phyloP scores from a whole-genome alignment of 345 rosid genomes.

The Carallia brachiata region DNA sequence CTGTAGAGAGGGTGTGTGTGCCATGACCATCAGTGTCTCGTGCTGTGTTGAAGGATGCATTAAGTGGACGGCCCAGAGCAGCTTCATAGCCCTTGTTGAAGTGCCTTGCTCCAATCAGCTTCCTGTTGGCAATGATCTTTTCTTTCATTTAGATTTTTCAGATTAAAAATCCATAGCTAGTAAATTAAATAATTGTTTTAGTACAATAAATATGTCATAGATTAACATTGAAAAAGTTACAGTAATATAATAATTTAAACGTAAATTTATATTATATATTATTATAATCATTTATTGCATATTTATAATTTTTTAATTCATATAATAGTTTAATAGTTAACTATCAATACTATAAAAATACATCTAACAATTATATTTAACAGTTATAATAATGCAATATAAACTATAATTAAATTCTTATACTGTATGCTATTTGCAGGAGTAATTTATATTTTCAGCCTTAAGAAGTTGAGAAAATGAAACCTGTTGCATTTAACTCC shows the following conservation, averaged over 20 bases:
- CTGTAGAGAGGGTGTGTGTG: constrained; percentile 23
- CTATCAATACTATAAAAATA: too few relatives aligned
- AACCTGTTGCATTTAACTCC: constrained; percentile 22
- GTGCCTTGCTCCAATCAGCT: constrained; percentile 26
- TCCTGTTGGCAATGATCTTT: neutral
- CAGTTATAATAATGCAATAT: neutral
- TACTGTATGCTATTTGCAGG: neutral
- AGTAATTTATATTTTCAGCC: neutral
- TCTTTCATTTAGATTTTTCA: neutral
- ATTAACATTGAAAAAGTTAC: too few relatives aligned
- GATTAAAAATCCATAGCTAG: too few relatives aligned
- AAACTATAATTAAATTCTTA: neutral
- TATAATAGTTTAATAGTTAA: too few relatives aligned
- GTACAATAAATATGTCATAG: too few relatives aligned
- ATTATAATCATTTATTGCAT: too few relatives aligned
- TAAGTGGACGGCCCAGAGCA: neutral
- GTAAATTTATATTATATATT: too few relatives aligned
- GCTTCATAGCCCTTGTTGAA: constrained; percentile 22
- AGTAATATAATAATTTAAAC: too few relatives aligned
- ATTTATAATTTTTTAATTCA: too few relatives aligned
- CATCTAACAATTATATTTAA: neutral
- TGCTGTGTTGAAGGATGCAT: constrained; percentile 1
- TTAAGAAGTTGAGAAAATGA: neutral
- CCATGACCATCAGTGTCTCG: constrained; percentile 21
- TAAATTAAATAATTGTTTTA: too few relatives aligned